Base-by-base conservation (phyloP, 768 basidiomycete species). In the Russula olivacea region DNA sequence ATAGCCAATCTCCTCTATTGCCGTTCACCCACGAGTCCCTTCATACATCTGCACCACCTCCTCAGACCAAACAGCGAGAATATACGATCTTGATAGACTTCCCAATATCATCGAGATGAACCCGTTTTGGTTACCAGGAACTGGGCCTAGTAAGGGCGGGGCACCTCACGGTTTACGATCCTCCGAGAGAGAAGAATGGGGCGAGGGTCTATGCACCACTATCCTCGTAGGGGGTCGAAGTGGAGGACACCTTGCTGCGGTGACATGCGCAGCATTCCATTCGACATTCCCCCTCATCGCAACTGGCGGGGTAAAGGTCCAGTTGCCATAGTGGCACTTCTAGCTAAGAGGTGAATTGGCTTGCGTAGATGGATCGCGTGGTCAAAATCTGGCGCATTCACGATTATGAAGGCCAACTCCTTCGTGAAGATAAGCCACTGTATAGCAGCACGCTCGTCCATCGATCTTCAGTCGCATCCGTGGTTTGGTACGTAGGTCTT, bases 321-420 rank as follows among this genome's bases (percentile, higher is more conserved):
- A 34, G 12, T 45, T 55, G 30, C 48, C 36, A 30, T 40, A 34
- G 4, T 61, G 41, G 23, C 58, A 28, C 55, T 28, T 49, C 6
- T 47, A 58, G 21, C 58, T 59, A 36, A 63, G 58, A 59, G 28
- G n/a, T 51, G 23, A 40, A 58, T 61, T 53, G 41, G 15, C 45
- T 55, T 28, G 38, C 60, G 15, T 58, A 91, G 89, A 76, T 89
- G 66, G 90, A 92, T 66, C 81, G 88, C 61, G 75, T 78, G 3
- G 81, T 90, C 38, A 91, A 91, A 72, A 88, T 92, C 7, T 92
- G 90, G 90, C 75, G 78, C 51, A 72, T 87, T 21, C 79, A 81
- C 28, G 73, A 71, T 2, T 75, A 72, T 38, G 70, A 75, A 21
- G 58, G 65, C n/a, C 64, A 71, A 55, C 74, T 85, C 55, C 74